These are phyloP conservation scores for Podospora appendiculata DNA, from an alignment of 495 filamentous ascomycete species.

Conservation along the genomic window DNA sequence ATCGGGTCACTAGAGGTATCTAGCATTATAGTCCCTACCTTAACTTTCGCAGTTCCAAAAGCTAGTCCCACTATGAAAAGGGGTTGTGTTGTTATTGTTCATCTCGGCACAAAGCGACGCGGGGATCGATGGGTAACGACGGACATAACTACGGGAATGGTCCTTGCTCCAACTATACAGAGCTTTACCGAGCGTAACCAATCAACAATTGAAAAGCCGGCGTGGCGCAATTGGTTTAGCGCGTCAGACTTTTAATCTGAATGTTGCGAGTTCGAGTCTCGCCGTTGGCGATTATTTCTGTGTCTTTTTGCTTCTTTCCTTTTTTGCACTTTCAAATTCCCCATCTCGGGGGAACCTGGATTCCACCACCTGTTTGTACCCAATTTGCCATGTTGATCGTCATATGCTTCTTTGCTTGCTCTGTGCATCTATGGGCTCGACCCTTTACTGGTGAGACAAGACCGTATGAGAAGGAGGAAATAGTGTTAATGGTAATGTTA, in stretches of 20 bases:
- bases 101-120: too few species aligned
- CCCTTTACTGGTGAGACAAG: neutral
- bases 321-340: neutral
- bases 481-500: neutral
- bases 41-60: neutral
- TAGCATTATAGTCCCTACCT: too few species aligned
- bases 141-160: too few species aligned
- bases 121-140: too few species aligned
- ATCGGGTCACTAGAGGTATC: too few species aligned
- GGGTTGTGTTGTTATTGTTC: too few species aligned
- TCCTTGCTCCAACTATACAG: too few species aligned
- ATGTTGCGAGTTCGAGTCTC: neutral
- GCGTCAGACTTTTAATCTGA: constrained; percentile 21
- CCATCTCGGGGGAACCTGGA: neutral
- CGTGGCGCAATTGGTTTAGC: constrained; percentile 21
- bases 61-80: too few species aligned
- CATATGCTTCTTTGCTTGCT: neutral
- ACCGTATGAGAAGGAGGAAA: neutral
- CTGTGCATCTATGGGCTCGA: neutral
- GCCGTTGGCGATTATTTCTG: constrained; percentile 1
- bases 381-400: neutral
- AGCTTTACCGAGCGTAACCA: neutral
- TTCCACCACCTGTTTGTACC: neutral
- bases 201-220: constrained; percentile 5
- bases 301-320: neutral